Evolutionary conservation across 192 early-diverging fungal genomes (phyloP), one percentile per base, ranked within the genome.

Genomic region (Kickxella alabastrina): DNA sequence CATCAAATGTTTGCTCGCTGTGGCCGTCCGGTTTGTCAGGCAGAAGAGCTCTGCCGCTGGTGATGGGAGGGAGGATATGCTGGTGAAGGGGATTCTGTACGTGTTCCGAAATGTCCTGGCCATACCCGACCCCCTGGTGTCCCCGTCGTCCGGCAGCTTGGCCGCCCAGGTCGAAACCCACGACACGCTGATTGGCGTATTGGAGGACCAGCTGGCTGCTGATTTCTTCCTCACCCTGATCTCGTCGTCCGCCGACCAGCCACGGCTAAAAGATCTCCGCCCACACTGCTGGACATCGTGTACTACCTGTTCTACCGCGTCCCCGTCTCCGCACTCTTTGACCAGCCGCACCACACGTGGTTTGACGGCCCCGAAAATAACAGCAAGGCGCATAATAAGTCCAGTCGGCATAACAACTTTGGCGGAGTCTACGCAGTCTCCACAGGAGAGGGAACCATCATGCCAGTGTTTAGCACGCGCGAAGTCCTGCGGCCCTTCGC

Each of bases 61-160:
- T 40, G 54, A 44, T 39, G 45, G 23, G n/a, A 15, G 28, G 4
- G 39, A 50, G 1, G 62, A 67, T 17, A 55, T 78, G 57, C 52
- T 78, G 15, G 42, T 74, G 32, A 78, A 74, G 57, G 76, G 70
- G 4, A 81, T 86, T 27, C 55, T 95, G 22, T 82, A 84, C 12
- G 68, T 93, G 10, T 83, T 91, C 47, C 79, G 90, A 22, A 95
- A 95, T 58, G 58, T 92, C 32, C 77, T 90, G 13, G 87, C 87
- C 9, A 92, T 92, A 26, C 80, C 80, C 10, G 92, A 95, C 54
- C 58, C 80, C 4, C 77, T 84, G 36, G 67, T 77, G 2, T 79
- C 83, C 10, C 59, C 80, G 17, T 55, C 63, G n/a, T 68, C 84
- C 18, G 78, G 77, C 15, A 63, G 65, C 24, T 76, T 86, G 43